A percentile compares a stretch with the other conserved stretches of the same genome.
Evolutionary conservation across 805 yeast species (phyloP).

Genomic region (Yarrowia phangngaensis): DNA sequence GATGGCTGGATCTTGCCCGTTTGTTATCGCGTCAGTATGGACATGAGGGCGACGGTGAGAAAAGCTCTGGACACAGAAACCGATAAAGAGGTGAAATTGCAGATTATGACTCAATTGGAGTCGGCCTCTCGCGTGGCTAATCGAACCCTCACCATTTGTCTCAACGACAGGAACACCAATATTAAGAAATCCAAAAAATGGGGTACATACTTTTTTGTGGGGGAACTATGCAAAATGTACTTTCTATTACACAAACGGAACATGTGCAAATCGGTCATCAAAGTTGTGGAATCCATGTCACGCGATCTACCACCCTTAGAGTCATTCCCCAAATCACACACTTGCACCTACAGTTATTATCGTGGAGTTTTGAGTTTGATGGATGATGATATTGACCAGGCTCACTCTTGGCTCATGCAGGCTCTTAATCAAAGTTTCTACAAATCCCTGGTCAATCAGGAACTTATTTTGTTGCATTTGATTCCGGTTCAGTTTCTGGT

Average conservation of each 20-base stretch:
- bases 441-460: constrained; percentile 39
- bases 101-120: constrained; percentile 40
- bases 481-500: constrained; percentile 51
- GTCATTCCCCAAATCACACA: constrained; percentile 48
- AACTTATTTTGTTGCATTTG: constrained; percentile 52
- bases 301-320: constrained; percentile 51
- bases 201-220: constrained; percentile 68
- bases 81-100: constrained; percentile 8
- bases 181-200: constrained; percentile 49
- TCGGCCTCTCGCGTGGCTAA: constrained; percentile 63
- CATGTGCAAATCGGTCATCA: constrained; percentile 68
- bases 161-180: constrained; percentile 70
- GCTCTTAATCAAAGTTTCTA: constrained; percentile 46
- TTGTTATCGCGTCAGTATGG: constrained; percentile 34
- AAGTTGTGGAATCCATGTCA: constrained; percentile 56
- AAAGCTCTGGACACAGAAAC: constrained; percentile 1
- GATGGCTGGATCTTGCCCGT: constrained; percentile 55
- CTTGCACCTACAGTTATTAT: constrained; percentile 63
- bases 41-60: constrained; percentile 32
- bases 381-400: constrained; percentile 54
- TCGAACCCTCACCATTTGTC: constrained; percentile 67
- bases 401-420: constrained; percentile 49
- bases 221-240: constrained; percentile 65
- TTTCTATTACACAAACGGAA: constrained; percentile 61
- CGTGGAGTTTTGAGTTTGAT: constrained; percentile 63